Base-by-base conservation (phyloP, 2,329 filamentous ascomycete genomes). In the Hypoxylon rubiginosum region DNA sequence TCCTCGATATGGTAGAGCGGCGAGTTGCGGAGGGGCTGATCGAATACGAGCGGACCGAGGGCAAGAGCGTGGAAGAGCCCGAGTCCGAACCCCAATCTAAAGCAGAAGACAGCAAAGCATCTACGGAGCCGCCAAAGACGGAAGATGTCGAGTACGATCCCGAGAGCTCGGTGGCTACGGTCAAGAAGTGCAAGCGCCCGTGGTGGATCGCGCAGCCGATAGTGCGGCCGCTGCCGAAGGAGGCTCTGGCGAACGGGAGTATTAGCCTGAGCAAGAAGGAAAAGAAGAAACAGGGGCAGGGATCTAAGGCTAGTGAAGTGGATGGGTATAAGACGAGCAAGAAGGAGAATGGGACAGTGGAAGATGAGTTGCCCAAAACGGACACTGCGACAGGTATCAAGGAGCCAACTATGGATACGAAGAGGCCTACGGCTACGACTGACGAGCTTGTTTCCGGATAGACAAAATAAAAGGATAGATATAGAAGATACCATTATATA, bases 151-250 rank as follows among this genome's bases (percentile, higher is more conserved):
- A 55, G 2, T 78, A 76, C 1, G 83, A 85, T 50, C 79, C 80
- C 0, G 84, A 89, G 74, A 90, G 86, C 76, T 91, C 90, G 4
- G 80, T 88, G 17, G 89, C 87, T 8, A 89, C 91, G 0, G 89
- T 96, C 26, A 87, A 86, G 59, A 83, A 88, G 65, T 97, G 93
- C 75, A 91, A 90, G 77, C 82, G 93, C 69, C 94, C 94, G 0
- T 97, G 90, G 87, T 97, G 93, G 93, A 86, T 97, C 3, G 93
- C 90, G 56, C 94, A 98, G 81, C 91, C 95, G 3, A 92, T 97
- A 73, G 87, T 97, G 6, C 84, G 94, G 60, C 94, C 94, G 43
- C 78, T 97, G 74, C 96, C 96, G 0, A 92, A 91, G 71, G 95
- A 98, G 81, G 96, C 96, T 2, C 74, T 96, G 69, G 90, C 91